Conservation (phyloP, 108 stramenopile species). For the Cyclotella atomus region DNA sequence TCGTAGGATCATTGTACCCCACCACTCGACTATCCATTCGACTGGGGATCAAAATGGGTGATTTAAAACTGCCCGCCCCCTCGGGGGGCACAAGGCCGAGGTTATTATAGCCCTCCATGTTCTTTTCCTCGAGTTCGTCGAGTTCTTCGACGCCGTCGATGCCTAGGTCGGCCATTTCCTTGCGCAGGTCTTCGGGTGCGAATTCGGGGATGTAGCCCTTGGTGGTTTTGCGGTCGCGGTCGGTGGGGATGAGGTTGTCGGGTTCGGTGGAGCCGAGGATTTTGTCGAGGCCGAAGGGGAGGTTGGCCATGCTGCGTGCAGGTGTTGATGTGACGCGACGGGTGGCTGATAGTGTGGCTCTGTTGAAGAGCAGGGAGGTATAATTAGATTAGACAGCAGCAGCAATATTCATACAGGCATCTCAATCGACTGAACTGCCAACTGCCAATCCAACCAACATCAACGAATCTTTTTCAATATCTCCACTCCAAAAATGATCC, state of each 20-base stretch:
- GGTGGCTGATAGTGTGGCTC: conserved; percentile 25
- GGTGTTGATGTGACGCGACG: background rate
- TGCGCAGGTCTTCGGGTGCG: conserved; percentile 63
- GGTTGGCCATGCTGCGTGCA: conserved; percentile 49
- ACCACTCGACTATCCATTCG: conserved; percentile 78
- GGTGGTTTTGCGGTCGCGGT: conserved; percentile 69
- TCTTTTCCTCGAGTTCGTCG: conserved; percentile 85
- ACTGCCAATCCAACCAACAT: background rate
- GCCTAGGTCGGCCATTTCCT: conserved; percentile 89
- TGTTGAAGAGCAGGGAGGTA: background rate
- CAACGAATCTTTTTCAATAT: background rate
- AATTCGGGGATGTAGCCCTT: conserved; percentile 75
- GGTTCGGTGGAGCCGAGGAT: conserved; percentile 70
- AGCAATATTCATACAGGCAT: background rate
- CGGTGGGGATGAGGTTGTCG: conserved; percentile 86
- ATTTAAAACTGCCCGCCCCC: conserved; percentile 80
- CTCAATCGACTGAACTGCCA: background rate
- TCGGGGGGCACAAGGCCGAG: conserved; percentile 89
- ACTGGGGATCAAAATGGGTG: conserved; percentile 88
- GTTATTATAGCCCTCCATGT: conserved; percentile 89
- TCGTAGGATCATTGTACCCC: conserved; percentile 87
- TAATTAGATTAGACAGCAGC: background rate
- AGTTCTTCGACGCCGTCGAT: conserved; percentile 84
- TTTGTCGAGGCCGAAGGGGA: conserved; percentile 87
- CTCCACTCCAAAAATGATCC: background rate